Conservation (phyloP, 1,284 basidiomycete genomes). For the Wolfiporia cocos region DNA sequence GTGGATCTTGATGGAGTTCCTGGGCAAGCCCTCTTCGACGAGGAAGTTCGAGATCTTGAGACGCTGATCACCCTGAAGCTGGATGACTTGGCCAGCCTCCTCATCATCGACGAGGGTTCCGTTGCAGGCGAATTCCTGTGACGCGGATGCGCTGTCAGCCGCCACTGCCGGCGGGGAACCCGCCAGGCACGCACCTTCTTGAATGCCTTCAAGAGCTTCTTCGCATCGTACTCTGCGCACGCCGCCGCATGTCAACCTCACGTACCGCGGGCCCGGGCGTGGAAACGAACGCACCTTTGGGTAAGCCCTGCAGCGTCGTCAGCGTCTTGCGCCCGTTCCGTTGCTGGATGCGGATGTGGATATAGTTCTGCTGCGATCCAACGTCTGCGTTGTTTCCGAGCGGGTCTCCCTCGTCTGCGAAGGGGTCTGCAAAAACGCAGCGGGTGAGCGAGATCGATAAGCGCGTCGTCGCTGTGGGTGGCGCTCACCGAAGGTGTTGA, state of each 20-base stretch:
- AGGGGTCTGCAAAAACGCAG: slow-evolving; percentile 64
- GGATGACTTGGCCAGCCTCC: slow-evolving; percentile 96
- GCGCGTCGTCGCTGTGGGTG: slow-evolving; percentile 7
- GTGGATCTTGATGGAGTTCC: slow-evolving; percentile 77
- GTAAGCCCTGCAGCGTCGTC: slow-evolving; percentile 96
- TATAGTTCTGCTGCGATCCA: slow-evolving; percentile 82
- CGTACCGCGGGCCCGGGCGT: too few relatives aligned
- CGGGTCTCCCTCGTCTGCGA: slow-evolving; percentile 86
- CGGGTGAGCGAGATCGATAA: slow-evolving; percentile 27
- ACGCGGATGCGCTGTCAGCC: slow-evolving; percentile 6
- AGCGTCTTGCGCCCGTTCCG: slow-evolving; percentile 99
- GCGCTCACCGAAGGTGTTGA: slow-evolving; percentile 73
- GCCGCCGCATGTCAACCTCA: too few relatives aligned
- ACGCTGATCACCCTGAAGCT: slow-evolving; percentile 98
- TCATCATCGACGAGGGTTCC: slow-evolving; percentile 96
- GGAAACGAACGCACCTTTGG: slow-evolving; percentile 77
- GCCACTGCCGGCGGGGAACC: background rate
- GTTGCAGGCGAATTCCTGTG: slow-evolving; percentile 97
- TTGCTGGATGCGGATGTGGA: slow-evolving; percentile 98
- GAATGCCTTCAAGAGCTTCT: slow-evolving; percentile 98
- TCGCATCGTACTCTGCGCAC: slow-evolving; percentile 87
- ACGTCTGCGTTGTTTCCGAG: slow-evolving; percentile 70
- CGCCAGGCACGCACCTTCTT: slow-evolving; percentile 64
- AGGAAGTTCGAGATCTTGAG: slow-evolving; percentile 88
- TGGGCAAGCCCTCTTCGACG: slow-evolving; percentile 69